Evolutionary conservation across 2,329 filamentous ascomycete species (phyloP), one percentile per base, ranked within the genome.

Genomic region (Neopestalotiopsis sp.): DNA sequence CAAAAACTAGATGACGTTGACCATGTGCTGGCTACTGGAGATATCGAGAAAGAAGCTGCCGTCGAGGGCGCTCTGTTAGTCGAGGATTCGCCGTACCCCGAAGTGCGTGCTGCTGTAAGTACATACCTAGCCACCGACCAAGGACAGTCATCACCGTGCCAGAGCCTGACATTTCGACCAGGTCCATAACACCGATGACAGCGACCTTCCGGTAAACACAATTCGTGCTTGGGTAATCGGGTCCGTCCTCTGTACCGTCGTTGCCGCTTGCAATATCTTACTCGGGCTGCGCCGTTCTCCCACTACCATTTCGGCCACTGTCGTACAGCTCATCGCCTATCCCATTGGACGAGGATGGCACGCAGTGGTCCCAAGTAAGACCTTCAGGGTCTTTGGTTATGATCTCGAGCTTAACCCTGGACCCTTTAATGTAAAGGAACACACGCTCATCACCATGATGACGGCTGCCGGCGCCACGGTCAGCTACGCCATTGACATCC

Each of bases 1-100:
- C 88, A 90, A 70, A 84, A 90, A 62, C 80, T 88, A 65, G 86
- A 88, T 70, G 87, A 89, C 77, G 84, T 91, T 70, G 88, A 91
- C 69, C 83, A 86, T 59, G 88, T 85, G 34, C 82, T 90, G 60
- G 80, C 84, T 57, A 84, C 84, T 1, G 83, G 84, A 69, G 86
- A 89, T 77, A 82, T 84, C 71, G 86, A 86, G 73, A 86, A 87
- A 76, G 87, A 86, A 67, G 78, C 87, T 64, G 84, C 85, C 69
- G 84, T 90, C 72, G 87, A 90, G 73, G 84, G 87, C 72, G 86
- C 88, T 61, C 79, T 87, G 69, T 82, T 90, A 74, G 84, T 90
- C 75, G 89, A 91, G 68, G 89, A 91, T 77, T 91, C 89, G 62
- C 90, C 90, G 2, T 92, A 91, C 74, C 88, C 89, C 49, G 89